Evolutionary conservation across 352 stramenopile species (phyloP).

Genomic region (Nothophytophthora sp.): DNA sequence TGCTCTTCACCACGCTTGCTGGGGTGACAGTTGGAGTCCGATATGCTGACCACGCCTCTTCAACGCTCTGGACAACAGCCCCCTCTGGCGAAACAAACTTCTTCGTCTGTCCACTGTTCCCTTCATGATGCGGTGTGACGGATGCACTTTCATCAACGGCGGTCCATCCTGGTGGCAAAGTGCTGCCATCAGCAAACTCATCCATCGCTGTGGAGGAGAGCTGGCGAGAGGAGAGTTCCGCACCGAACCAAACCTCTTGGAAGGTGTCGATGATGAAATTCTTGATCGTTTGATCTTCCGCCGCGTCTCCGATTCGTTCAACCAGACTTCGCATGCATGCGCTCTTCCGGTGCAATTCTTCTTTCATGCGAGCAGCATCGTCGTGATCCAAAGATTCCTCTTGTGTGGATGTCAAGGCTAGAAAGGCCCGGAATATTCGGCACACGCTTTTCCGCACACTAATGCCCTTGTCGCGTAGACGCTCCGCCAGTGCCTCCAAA

Average conservation of each 20-base stretch:
- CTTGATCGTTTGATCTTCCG: constrained; percentile 78
- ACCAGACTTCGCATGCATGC: constrained; percentile 75
- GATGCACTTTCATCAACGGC: constrained; percentile 11
- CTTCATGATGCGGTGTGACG: not conserved
- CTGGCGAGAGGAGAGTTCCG: constrained; percentile 45
- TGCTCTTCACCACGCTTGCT: constrained; percentile 66
- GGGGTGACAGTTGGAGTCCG: constrained; percentile 55
- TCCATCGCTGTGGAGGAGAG: constrained; percentile 29
- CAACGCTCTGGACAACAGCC: constrained; percentile 36
- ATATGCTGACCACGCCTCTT: constrained; percentile 68
- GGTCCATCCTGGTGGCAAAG: constrained; percentile 59
- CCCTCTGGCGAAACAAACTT: constrained; percentile 70
- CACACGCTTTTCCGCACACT: constrained; percentile 87
- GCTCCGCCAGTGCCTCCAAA: constrained; percentile 72
- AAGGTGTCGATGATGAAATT: constrained; percentile 88
- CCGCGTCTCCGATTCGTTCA: constrained; percentile 68
- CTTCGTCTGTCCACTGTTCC: not conserved
- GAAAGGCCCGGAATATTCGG: constrained; percentile 80
- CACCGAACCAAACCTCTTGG: constrained; percentile 86
- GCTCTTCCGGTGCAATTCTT: constrained; percentile 55
- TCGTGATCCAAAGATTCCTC: not conserved
- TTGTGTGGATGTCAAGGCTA: constrained; percentile 31
- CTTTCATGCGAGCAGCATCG: constrained; percentile 9
- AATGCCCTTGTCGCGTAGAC: constrained; percentile 80
- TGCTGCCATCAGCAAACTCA: constrained; percentile 45